These are phyloP conservation scores for Monotropa hypopitys DNA, from an alignment of 179 eudicot genomes.

Conservation along the genomic window DNA sequence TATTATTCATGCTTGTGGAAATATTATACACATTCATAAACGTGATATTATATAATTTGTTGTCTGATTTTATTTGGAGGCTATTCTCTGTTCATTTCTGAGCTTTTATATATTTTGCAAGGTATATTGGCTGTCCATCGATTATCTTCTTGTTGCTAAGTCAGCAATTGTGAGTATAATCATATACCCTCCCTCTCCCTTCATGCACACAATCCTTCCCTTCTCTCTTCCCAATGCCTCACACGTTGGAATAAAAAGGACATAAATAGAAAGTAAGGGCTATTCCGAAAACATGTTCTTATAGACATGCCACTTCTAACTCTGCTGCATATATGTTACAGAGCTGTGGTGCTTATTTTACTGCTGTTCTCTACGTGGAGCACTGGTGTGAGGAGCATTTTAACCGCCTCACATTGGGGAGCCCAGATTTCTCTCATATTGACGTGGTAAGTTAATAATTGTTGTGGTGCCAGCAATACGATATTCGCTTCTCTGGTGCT, in stretches of 20 bases:
- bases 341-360: constrained; percentile 84
- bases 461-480: background rate
- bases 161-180: constrained; percentile 71
- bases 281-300: background rate
- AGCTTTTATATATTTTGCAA: constrained; percentile 15
- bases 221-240: background rate
- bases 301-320: constrained; percentile 4
- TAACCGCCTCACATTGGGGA: constrained; percentile 60
- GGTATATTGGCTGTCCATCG: constrained; percentile 86
- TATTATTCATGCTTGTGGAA: background rate
- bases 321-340: constrained; percentile 16
- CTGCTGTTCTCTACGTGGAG: constrained; percentile 93
- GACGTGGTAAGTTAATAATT: constrained; percentile 47
- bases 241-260: background rate
- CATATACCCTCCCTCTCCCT: constrained; percentile 1
- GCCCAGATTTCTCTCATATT: constrained; percentile 78
- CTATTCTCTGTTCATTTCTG: background rate
- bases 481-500: background rate
- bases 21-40: background rate
- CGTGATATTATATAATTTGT: background rate
- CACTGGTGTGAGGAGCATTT: constrained; percentile 95
- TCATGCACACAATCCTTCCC: background rate
- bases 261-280: background rate
- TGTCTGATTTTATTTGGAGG: background rate
- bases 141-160: constrained; percentile 74